A percentile compares a stretch with the other conserved stretches of the same genome.
Evolutionary conservation across 306 rosid genomes (phyloP).

Genomic region (Fragaria iinumae): DNA sequence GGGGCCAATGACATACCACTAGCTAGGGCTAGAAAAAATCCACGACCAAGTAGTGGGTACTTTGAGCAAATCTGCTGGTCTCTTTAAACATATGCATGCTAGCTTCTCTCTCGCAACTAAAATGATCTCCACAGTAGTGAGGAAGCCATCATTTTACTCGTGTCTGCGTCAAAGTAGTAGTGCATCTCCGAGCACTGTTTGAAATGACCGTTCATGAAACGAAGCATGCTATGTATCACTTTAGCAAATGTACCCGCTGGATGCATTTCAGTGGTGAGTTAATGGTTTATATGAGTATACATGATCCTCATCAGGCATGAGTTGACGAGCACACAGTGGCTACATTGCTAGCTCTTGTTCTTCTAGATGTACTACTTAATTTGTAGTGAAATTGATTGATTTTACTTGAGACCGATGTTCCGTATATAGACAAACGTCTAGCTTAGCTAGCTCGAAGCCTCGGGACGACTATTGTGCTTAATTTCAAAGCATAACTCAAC

Average conservation of each 20-base stretch:
- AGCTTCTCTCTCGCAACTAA: conserved; percentile 9
- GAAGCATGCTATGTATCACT: background rate
- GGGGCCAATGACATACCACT: conserved; percentile 39
- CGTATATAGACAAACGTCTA: background rate
- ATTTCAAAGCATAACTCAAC: background rate
- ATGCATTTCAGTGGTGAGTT: background rate
- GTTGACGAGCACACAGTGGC: background rate
- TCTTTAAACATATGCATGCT: conserved; percentile 17
- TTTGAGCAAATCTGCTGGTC: conserved; percentile 16
- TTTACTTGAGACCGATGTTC: background rate
- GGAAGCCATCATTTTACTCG: background rate
- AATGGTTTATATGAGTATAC: background rate
- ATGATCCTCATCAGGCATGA: background rate
- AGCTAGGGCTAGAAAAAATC: conserved; percentile 24
- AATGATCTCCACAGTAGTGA: background rate
- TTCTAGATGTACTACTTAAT: background rate
- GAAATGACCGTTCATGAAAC: background rate
- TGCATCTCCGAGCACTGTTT: background rate
- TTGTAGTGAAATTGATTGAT: background rate
- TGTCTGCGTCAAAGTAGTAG: background rate
- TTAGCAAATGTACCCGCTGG: background rate
- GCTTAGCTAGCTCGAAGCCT: background rate
- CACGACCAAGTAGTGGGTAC: conserved; percentile 24
- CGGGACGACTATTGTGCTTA: background rate
- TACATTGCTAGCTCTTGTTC: background rate